Percentiles rank a stretch among this genome's conserved stretches.
Evolutionary conservation across 2,329 filamentous ascomycete species (phyloP).

Genomic region (Pyrenochaeta sp.): DNA sequence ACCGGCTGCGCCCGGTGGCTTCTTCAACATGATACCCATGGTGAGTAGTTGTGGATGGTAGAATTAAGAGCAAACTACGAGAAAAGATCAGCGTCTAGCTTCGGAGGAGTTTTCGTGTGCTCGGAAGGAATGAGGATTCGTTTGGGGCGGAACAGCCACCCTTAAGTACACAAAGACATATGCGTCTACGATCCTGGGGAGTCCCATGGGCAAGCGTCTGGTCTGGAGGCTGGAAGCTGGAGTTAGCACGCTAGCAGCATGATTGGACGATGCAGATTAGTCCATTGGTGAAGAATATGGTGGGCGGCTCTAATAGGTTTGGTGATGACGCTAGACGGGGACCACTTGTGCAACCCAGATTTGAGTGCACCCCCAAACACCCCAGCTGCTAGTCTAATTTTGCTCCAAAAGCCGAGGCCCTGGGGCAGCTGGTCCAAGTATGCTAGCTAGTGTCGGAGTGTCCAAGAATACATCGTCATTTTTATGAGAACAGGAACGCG

Average conservation of each 20-base stretch:
- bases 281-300: constrained; percentile 21
- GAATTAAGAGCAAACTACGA: constrained; percentile 11
- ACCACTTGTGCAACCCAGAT: constrained; percentile 14
- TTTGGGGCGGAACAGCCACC: constrained; percentile 13
- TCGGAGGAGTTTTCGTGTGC: constrained; percentile 9
- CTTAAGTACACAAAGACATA: constrained; percentile 33
- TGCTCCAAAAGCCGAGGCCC: background rate
- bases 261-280: constrained; percentile 27
- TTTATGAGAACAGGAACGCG: background rate
- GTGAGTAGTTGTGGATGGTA: constrained; percentile 16
- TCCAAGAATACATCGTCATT: constrained; percentile 1
- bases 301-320: constrained; percentile 10
- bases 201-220: constrained; percentile 31
- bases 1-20: constrained; percentile 78
- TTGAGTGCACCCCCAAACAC: constrained; percentile 12
- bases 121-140: constrained; percentile 13
- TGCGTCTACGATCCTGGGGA: constrained; percentile 23
- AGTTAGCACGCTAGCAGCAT: constrained; percentile 22
- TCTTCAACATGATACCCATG: constrained; percentile 60
- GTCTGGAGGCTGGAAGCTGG: constrained; percentile 34
- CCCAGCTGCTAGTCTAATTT: constrained; percentile 2
- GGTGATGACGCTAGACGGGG: constrained; percentile 22
- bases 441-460: constrained; percentile 1
- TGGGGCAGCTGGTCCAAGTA: background rate
- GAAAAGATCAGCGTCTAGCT: constrained; percentile 6